These are phyloP conservation scores for Kluyveromyces siamensis DNA, from an alignment of 805 yeast species.

Conservation along the genomic window DNA sequence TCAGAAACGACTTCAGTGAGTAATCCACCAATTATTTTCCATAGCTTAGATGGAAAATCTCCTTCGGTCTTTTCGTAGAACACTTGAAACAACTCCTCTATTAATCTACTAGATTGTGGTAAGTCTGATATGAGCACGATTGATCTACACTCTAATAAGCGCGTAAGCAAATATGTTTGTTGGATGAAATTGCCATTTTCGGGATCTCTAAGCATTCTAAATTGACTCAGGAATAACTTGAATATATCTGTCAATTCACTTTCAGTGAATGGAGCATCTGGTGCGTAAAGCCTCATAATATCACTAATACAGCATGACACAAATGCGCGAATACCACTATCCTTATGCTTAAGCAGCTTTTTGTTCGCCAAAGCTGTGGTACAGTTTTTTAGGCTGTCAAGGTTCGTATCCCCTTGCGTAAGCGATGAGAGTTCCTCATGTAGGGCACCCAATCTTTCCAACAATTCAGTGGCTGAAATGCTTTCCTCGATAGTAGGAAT, in stretches of 20 bases:
- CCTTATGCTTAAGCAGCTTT: slow-evolving; percentile 52
- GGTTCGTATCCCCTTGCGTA: slow-evolving; percentile 51
- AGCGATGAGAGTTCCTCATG: slow-evolving; percentile 54
- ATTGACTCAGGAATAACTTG: slow-evolving; percentile 54
- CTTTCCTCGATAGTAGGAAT: slow-evolving; percentile 48
- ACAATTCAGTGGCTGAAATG: slow-evolving; percentile 53
- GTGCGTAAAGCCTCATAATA: slow-evolving; percentile 69
- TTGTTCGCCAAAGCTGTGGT: slow-evolving; percentile 46
- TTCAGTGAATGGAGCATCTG: slow-evolving; percentile 80
- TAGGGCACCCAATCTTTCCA: slow-evolving; percentile 46
- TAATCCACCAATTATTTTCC: slow-evolving; percentile 58
- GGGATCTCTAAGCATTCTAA: slow-evolving; percentile 44
- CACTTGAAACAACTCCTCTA: slow-evolving; percentile 46
- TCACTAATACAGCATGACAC: slow-evolving; percentile 71
- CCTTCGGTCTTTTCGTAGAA: slow-evolving; percentile 47
- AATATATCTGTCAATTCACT: slow-evolving; percentile 55
- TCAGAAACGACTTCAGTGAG: slow-evolving; percentile 69
- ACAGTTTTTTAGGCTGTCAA: slow-evolving; percentile 35
- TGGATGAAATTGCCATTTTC: slow-evolving; percentile 56
- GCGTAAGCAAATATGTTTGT: slow-evolving; percentile 54
- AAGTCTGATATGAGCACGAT: slow-evolving; percentile 68
- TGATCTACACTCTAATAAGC: slow-evolving; percentile 67
- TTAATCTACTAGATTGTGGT: slow-evolving; percentile 47
- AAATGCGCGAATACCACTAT: slow-evolving; percentile 59
- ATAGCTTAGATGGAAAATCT: slow-evolving; percentile 43